A percentile compares a stretch with the other conserved stretches of the same genome.
Evolutionary conservation across 2,329 filamentous ascomycete genomes (phyloP).

Genomic region (Madurella fahalii): DNA sequence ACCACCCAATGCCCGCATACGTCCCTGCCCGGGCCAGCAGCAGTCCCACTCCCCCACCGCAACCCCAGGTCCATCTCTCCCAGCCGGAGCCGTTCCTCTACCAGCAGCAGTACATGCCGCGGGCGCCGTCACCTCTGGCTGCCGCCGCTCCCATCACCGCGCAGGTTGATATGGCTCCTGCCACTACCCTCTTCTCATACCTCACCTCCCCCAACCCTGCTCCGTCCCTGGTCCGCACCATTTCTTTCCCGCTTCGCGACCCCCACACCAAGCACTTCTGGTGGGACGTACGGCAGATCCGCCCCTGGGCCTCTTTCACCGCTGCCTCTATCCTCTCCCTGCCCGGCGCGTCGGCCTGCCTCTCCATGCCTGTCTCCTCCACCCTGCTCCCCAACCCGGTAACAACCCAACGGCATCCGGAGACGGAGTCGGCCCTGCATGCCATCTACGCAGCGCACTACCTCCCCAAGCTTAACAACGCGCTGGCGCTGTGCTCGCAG

Average conservation of each 20-base stretch:
- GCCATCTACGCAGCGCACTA: conserved; percentile 74
- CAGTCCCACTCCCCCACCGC: conserved; percentile 26
- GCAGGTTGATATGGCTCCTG: conserved; percentile 36
- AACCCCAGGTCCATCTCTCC: conserved; percentile 27
- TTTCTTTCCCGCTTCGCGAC: conserved; percentile 65
- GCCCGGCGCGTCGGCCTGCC: conserved; percentile 66
- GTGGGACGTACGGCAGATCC: conserved; percentile 91
- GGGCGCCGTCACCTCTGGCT: conserved; percentile 44
- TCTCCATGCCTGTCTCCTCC: conserved; percentile 64
- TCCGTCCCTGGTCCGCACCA: conserved; percentile 73
- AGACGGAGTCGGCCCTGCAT: conserved; percentile 73
- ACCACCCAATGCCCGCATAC: conserved; percentile 66
- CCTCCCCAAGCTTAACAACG: conserved; percentile 81
- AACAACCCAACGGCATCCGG: conserved; percentile 62
- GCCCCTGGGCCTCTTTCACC: conserved; percentile 78
- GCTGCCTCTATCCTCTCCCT: conserved; percentile 66
- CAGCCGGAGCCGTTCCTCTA: conserved; percentile 46
- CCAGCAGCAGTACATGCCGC: conserved; percentile 40
- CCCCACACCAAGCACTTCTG: conserved; percentile 79
- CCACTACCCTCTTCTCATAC: conserved; percentile 72
- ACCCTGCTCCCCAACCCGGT: conserved; percentile 57
- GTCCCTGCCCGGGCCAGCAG: conserved; percentile 34
- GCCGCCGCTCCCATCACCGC: conserved; percentile 33
- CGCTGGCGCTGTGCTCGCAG: conserved; percentile 70
- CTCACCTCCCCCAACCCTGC: conserved; percentile 77